phyloP scores from a whole-genome alignment of 768 basidiomycete genomes.

The Lactifluus hygrophoroides region DNA sequence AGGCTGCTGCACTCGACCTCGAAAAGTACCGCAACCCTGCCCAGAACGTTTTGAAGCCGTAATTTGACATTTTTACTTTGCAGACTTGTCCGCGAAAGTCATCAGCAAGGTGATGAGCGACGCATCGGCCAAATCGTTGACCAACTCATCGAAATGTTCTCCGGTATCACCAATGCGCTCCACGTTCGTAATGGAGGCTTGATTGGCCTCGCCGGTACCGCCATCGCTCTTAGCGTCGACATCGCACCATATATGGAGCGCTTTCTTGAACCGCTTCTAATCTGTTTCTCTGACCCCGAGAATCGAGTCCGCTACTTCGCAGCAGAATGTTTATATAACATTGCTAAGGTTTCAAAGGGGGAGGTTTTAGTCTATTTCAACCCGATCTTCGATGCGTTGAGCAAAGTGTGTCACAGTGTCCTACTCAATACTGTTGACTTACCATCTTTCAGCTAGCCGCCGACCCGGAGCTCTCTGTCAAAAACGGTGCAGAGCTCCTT shows the following conservation, averaged over 20 bases:
- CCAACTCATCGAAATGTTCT: conserved; percentile 93
- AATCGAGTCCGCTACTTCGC: conserved; percentile 96
- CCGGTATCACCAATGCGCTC: conserved; percentile 67
- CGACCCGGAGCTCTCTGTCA: conserved; percentile 91
- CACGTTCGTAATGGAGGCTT: conserved; percentile 92
- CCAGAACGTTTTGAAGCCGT: background rate
- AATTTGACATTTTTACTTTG: conserved; percentile 1
- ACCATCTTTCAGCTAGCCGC: conserved; percentile 66
- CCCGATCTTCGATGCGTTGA: conserved; percentile 93
- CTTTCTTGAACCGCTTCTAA: conserved; percentile 81
- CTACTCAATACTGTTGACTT: background rate
- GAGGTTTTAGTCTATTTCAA: conserved; percentile 97
- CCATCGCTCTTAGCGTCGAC: conserved; percentile 93
- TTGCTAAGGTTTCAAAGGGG: conserved; percentile 94
- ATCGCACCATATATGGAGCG: conserved; percentile 91
- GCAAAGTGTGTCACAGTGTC: conserved; percentile 58
- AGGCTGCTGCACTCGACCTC: conserved; percentile 89
- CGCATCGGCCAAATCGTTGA: conserved; percentile 84
- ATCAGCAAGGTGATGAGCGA: conserved; percentile 70
- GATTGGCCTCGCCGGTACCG: conserved; percentile 91
- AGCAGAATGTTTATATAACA: conserved; percentile 96
- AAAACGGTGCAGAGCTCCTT: conserved; percentile 95
- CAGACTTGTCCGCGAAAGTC: conserved; percentile 82
- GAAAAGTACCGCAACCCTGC: conserved; percentile 90
- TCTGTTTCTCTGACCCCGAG: conserved; percentile 90